Evolutionary conservation across 2,329 filamentous ascomycete genomes (phyloP).

Genomic region (Lojkania enalia): DNA sequence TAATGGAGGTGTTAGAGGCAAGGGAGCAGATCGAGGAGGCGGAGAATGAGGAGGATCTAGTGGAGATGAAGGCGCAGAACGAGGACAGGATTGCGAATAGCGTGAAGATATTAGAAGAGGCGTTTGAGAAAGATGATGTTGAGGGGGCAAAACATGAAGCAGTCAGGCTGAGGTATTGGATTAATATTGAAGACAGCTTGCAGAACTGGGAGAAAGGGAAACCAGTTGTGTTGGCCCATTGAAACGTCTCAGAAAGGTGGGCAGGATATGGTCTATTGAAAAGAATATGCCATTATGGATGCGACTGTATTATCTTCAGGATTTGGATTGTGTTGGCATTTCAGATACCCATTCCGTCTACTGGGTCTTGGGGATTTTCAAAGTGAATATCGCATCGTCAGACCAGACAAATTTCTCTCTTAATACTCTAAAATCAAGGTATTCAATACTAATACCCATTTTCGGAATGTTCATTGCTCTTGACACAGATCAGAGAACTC

Average conservation of each 20-base stretch:
- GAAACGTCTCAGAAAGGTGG: slow-evolving; percentile 11
- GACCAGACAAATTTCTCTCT: no score
- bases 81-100: slow-evolving; percentile 66
- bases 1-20: slow-evolving; percentile 80
- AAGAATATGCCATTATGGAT: no score
- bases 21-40: slow-evolving; percentile 62
- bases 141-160: slow-evolving; percentile 70
- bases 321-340: no score
- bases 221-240: slow-evolving; percentile 61
- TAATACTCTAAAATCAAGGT: no score
- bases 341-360: no score
- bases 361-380: no score
- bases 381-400: no score
- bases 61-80: slow-evolving; percentile 65
- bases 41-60: slow-evolving; percentile 64
- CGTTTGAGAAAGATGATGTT: slow-evolving; percentile 69
- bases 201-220: slow-evolving; percentile 83
- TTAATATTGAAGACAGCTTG: slow-evolving; percentile 80
- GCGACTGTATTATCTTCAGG: no score
- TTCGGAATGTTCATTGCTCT: no score
- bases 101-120: slow-evolving; percentile 63
- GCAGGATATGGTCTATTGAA: background rate
- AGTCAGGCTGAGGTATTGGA: slow-evolving; percentile 84
- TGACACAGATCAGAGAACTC: no score
- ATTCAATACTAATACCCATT: no score